phyloP scores from a whole-genome alignment of 2,329 filamentous ascomycete genomes.

The Talaromyces atroroseus region DNA sequence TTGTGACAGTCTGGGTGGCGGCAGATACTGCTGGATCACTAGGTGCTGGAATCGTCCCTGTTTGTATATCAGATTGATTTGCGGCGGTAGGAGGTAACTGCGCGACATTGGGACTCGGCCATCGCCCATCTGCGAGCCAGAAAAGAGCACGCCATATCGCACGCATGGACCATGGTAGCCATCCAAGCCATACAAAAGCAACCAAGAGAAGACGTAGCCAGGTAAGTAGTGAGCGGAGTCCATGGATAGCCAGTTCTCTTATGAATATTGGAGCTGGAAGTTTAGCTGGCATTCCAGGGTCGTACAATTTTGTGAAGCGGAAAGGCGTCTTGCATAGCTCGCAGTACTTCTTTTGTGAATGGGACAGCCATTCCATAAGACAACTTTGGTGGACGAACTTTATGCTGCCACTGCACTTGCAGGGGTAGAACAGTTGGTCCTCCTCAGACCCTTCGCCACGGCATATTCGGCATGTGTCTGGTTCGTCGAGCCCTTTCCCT shows the following conservation, averaged over 20 bases:
- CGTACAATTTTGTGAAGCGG: conserved; percentile 95
- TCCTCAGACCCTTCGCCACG: conserved; percentile 75
- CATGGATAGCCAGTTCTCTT: conserved; percentile 69
- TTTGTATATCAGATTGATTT: conserved; percentile 18
- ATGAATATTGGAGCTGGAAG: conserved; percentile 78
- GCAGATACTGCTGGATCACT: conserved; percentile 22
- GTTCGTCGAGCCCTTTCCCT: conserved; percentile 45
- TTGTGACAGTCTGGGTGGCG: conserved; percentile 20
- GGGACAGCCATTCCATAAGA: conserved; percentile 96
- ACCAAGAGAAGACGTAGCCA: conserved; percentile 78
- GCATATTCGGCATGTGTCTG: conserved; percentile 94
- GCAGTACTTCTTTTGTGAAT: conserved; percentile 99
- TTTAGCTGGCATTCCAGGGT: conserved; percentile 82
- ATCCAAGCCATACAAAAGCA: conserved; percentile 77
- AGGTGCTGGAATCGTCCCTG: conserved; percentile 18
- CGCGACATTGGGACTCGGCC: conserved; percentile 36
- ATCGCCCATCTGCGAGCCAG: conserved; percentile 81
- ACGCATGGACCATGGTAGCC: conserved; percentile 85
- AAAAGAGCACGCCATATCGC: conserved; percentile 90
- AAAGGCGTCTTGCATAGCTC: conserved; percentile 98
- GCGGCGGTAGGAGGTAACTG: conserved; percentile 16
- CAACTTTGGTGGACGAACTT: conserved; percentile 98
- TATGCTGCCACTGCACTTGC: conserved; percentile 98
- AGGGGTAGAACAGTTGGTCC: conserved; percentile 92
- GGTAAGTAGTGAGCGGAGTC: conserved; percentile 63